Base-by-base conservation (phyloP, 1,284 basidiomycete genomes). In the Tetrapyrgos nigripes region DNA sequence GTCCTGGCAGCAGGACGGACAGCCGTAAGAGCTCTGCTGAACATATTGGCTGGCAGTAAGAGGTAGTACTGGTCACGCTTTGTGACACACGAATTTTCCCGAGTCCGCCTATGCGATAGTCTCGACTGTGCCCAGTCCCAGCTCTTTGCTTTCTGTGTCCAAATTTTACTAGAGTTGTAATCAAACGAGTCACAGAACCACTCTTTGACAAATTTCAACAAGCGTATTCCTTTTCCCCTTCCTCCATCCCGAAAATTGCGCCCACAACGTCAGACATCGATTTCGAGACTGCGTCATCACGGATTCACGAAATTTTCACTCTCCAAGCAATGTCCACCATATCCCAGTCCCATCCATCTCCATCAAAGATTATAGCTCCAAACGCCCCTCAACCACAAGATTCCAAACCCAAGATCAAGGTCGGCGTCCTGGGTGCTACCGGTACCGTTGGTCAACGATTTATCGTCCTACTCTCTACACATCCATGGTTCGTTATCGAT, bases 391-490 rank as follows among this genome's bases (percentile, higher is more conserved):
- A 33, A 33, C 14, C 31, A 33, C 31, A 33, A 33, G 31, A 33
- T 33, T 33, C 31, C 9, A 33, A 33, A 14, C 31, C 31, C 14
- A 57, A 57, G 31, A 51, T 57, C 23, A 57, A 27, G 31, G 96
- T 99, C 64, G 97, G 94, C 64, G 83, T 99, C 59, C 85, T 99
- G 19, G 97, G 97, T 50, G 97, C 97, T 4, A 99, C 97, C 0
- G 97, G 96, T 50, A 97, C 94, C 50, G 96, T 98, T 57, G 96
- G 96, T 23, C 96, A 98, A 76, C 87, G 94, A 59, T 99, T 99
- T 77, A 94, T 99, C 74, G 84, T 90, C 58, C 88, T 98, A 57
- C 90, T 99, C 50, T 83, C 92, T 6, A 73, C 80, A 11, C 97
- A 99, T 73, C 96, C 97, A 0, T 97, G 93, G 85, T 98, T 99